Evolutionary conservation across 1,284 basidiomycete genomes (phyloP), one percentile per base, ranked within the genome.

Genomic region (Sanguinoderma infundibulare): DNA sequence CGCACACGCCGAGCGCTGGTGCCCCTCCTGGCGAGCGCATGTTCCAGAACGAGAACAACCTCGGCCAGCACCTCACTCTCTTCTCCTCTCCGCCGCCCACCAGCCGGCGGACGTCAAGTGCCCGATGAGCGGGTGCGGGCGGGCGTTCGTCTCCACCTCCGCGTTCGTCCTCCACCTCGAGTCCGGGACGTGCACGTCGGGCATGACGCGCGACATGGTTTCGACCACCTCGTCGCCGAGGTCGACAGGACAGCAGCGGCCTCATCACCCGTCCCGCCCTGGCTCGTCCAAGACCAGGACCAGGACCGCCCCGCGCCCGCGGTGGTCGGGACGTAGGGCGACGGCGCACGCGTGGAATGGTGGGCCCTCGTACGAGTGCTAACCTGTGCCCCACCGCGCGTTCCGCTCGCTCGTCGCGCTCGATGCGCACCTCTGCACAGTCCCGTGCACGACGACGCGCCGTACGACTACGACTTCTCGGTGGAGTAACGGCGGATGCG

Each of bases 341-440:
- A n/a, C n/a, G n/a, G n/a, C n/a, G n/a, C n/a, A n/a, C n/a, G n/a
- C n/a, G n/a, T n/a, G n/a, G n/a, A n/a, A n/a, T n/a, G n/a, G n/a
- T n/a, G n/a, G n/a, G n/a, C n/a, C n/a, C n/a, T 66, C 65, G 10
- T 79, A 74, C 69, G 78, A 78, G 64, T 80, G 78, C 68, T 74
- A 77, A 60, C 65, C n/a, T n/a, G n/a, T 80, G 53, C 67, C 65
- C 50, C 63, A 67, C 52, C n/a, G n/a, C n/a, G n/a, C n/a, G n/a
- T n/a, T n/a, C n/a, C n/a, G n/a, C n/a, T n/a, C n/a, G n/a, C n/a
- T 67, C 26, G 8, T 14, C n/a, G 62, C 62, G 36, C 59, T 67
- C 49, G 67, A 65, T 59, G 40, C 50, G 39, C 68, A 69, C 54
- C n/a, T n/a, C 52, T 69, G 32, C 44, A 42, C 14, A 70, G 70